These are phyloP conservation scores for Lizonia empirigonia DNA, from an alignment of 2,329 filamentous ascomycete species.

Conservation along the genomic window DNA sequence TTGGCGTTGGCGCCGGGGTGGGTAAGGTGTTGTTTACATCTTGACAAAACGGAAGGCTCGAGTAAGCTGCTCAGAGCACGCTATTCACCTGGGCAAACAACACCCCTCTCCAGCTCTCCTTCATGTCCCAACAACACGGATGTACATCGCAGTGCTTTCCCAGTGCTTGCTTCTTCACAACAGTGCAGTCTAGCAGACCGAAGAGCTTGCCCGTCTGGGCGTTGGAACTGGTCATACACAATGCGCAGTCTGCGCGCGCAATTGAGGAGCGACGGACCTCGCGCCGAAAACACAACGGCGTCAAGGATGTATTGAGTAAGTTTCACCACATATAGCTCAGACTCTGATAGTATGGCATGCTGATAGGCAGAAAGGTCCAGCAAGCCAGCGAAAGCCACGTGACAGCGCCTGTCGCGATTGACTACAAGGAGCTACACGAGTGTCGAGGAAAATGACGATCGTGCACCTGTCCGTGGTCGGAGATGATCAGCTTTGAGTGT, in stretches of 20 bases:
- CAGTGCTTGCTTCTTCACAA: neutral
- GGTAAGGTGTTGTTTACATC: neutral
- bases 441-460: neutral
- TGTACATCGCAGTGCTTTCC: neutral
- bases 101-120: neutral
- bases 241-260: no score
- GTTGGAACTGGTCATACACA: no score
- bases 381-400: neutral
- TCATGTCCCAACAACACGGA: neutral
- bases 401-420: neutral
- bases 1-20: neutral
- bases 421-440: neutral
- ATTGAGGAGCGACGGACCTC: no score
- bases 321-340: no score
- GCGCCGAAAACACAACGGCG: neutral
- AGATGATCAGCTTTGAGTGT: neutral
- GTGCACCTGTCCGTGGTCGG: neutral
- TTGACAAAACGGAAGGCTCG: neutral
- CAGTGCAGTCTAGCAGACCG: neutral
- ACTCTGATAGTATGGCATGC: no score
- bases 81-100: neutral
- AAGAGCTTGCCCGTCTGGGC: neutral
- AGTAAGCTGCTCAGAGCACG: neutral
- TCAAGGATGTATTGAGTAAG: neutral
- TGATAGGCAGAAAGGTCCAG: neutral